Evolutionary conservation across 176 grass and related monocot genomes (phyloP).

Genomic region (Melocanna baccifera): DNA sequence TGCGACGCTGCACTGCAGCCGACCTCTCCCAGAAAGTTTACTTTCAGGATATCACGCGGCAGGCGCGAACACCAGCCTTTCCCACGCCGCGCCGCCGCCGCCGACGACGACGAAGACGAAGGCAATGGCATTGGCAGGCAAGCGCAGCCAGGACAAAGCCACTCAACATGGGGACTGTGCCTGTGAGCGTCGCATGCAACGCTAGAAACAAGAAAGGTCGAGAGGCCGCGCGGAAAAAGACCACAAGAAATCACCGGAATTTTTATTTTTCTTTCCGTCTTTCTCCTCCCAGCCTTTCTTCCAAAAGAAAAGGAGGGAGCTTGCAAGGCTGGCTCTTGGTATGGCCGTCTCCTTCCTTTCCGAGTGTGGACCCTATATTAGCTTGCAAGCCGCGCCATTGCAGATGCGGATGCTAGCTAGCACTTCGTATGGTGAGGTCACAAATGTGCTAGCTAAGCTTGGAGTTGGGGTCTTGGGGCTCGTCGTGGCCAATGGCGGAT

Average conservation of each 20-base stretch:
- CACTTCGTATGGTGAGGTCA: not conserved
- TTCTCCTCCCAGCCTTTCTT: constrained; percentile 2
- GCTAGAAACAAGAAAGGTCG: not conserved
- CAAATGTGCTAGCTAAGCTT: not conserved
- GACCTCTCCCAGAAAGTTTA: not conserved
- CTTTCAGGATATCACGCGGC: not conserved
- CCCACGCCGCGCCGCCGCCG: not conserved
- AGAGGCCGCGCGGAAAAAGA: not conserved
- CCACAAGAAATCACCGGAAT: not conserved
- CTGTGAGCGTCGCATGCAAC: not conserved
- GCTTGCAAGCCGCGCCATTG: not conserved
- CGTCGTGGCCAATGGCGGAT: not conserved
- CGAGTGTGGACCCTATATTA: constrained; percentile 9
- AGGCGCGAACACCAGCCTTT: not conserved
- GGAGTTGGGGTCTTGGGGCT: not conserved
- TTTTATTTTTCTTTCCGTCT: not conserved
- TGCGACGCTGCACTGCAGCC: not conserved
- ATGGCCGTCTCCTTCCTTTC: not conserved
- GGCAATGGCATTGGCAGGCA: not conserved
- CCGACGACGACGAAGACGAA: not conserved
- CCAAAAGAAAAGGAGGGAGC: not conserved
- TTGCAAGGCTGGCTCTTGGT: constrained; percentile 19
- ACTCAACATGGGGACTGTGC: not conserved
- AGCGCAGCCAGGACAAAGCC: not conserved
- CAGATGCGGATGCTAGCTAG: not conserved